Conservation (phyloP, 176 grass and related monocot genomes). For the Zea luxurians region DNA sequence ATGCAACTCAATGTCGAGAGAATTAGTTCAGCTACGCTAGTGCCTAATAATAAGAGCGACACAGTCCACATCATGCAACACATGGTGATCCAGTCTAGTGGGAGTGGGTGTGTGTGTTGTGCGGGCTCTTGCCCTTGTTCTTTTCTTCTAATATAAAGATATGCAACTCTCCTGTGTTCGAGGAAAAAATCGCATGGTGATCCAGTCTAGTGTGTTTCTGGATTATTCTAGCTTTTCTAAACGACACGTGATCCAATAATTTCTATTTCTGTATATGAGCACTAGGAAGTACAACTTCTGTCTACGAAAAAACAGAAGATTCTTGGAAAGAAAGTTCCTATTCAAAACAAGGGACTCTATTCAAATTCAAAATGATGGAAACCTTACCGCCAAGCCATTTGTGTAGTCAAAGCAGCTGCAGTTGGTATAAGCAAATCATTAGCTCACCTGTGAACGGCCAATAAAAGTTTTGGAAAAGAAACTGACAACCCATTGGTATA, state of each 20-base stretch:
- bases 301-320: neutral
- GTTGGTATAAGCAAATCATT: constrained; percentile 36
- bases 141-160: too few species aligned
- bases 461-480: neutral
- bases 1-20: neutral
- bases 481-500: neutral
- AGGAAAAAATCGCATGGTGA: too few species aligned
- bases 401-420: constrained; percentile 99
- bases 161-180: too few species aligned
- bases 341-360: constrained; percentile 9
- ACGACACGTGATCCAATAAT: neutral
- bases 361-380: constrained; percentile 31
- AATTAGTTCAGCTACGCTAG: neutral
- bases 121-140: too few species aligned
- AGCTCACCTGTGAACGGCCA: neutral
- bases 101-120: too few species aligned
- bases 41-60: neutral
- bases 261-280: neutral
- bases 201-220: neutral
- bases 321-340: neutral
- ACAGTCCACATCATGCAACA: neutral
- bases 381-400: constrained; percentile 86
- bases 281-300: neutral
- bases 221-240: neutral
- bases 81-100: neutral